Evolutionary conservation across 768 basidiomycete genomes (phyloP), one percentile per base, ranked within the genome.

Genomic region (Cantharellus cinnabarinus): DNA sequence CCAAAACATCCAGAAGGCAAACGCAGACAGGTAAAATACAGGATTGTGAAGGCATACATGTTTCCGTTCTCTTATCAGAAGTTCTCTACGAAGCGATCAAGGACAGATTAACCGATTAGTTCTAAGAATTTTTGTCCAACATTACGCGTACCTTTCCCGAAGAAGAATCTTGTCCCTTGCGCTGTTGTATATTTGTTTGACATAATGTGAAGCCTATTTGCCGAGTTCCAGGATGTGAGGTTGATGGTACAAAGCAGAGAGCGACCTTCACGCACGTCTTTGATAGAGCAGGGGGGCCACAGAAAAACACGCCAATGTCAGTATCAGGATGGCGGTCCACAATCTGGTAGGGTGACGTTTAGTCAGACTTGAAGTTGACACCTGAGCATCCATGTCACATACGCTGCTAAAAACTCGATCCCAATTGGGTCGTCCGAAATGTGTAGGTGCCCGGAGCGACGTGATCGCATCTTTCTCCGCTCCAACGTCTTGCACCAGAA

Each of bases 221-320:
- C 20, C 20, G 20, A 29, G 20, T 29, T 29, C 20, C 20, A 29
- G 20, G 20, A 29, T 29, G 20, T 29, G 20, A 29, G 20, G 20
- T 29, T 29, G 20, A 29, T 29, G 20, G 20, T 29, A 29, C 20
- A 29, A 29, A 29, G 20, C 20, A 29, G 20, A 29, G 20, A 29
- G 20, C 20, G 20, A 29, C 20, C 20, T 29, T 29, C 3, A 41
- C 44, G 4, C 50, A 52, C 63, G 76, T 74, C 66, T 70, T 79
- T 37, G 85, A 86, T 50, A 91, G 70, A 5, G 75, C 77, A 0
- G 81, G 62, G 2, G 89, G 89, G 10, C 90, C 90, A 66, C 90
- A 94, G 77, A 89, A 94, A 75, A 89, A 87, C 68, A 94, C 89
- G 57, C 90, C 91, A 58, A 88, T 81, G 66, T 93, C 90, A 1